Conservation (phyloP, 768 basidiomycete species). For the Podaxis sp. region DNA sequence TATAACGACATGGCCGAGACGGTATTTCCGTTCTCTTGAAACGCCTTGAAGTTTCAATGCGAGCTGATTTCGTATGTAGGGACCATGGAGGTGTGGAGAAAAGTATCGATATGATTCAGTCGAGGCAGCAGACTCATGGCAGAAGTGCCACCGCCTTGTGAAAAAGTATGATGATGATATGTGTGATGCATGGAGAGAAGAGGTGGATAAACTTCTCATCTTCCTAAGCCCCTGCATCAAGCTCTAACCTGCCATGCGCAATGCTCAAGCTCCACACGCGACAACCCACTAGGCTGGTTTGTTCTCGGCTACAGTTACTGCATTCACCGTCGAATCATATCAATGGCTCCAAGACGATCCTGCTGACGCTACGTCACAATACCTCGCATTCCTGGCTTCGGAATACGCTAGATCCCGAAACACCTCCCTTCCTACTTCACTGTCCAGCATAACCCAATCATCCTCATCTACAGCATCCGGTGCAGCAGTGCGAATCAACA, state of each 20-base stretch:
- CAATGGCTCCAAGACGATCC: conserved; percentile 31
- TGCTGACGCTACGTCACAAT: conserved; percentile 23
- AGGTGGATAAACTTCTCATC: conserved; percentile 30
- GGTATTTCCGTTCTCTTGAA: not conserved
- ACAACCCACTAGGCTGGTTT: conserved; percentile 33
- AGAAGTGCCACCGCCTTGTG: conserved; percentile 23
- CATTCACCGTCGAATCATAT: conserved; percentile 39
- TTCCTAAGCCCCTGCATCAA: conserved; percentile 25
- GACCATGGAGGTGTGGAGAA: conserved; percentile 23
- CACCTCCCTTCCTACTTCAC: not conserved
- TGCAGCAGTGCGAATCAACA: conserved; percentile 17
- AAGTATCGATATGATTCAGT: conserved; percentile 20
- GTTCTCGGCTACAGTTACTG: conserved; percentile 38
- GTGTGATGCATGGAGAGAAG: conserved; percentile 31
- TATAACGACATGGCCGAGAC: not conserved
- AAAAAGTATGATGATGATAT: conserved; percentile 28
- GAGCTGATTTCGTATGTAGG: not conserved
- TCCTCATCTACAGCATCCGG: not conserved
- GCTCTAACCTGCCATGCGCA: not conserved
- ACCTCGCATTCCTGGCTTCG: conserved; percentile 21
- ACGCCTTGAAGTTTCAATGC: not conserved
- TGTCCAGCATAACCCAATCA: not conserved
- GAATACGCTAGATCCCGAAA: conserved; percentile 10
- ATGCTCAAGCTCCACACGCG: not conserved
- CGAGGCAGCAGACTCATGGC: conserved; percentile 26